A percentile compares a stretch with the other conserved stretches of the same genome.
These are phyloP conservation scores for Cercophora scortea DNA, from an alignment of 495 filamentous ascomycete species.

Conservation along the genomic window DNA sequence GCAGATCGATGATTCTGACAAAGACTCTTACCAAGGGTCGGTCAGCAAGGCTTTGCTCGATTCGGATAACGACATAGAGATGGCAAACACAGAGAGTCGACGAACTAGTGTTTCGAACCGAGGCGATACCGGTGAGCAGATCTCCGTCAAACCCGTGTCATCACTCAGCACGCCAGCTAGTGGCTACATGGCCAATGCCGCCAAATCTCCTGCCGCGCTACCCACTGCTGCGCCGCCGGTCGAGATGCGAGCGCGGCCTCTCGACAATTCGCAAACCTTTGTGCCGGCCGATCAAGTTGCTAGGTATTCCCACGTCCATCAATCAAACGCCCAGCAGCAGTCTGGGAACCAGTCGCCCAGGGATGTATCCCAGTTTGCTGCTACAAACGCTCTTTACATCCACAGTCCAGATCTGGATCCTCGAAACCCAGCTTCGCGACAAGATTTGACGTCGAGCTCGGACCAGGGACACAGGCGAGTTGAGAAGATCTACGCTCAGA, in stretches of 20 bases:
- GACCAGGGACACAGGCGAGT: conserved; percentile 8
- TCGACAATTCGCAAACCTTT: no score
- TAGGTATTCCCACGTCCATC: no score
- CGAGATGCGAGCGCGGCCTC: not conserved
- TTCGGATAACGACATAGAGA: conserved; percentile 12
- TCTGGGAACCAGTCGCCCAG: not conserved
- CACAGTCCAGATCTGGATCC: conserved; percentile 1
- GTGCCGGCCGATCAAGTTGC: no score
- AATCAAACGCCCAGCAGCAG: no score
- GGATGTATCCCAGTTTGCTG: conserved; percentile 5
- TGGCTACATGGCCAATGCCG: no score
- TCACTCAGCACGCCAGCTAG: no score
- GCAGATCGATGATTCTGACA: conserved; percentile 1
- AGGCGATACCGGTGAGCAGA: not conserved
- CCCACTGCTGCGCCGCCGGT: not conserved
- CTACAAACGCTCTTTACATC: conserved; percentile 10
- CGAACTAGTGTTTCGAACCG: conserved; percentile 13
- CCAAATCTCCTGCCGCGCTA: no score
- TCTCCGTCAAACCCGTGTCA: no score
- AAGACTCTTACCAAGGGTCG: conserved; percentile 6
- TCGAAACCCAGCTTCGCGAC: conserved; percentile 1
- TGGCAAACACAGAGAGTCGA: conserved; percentile 14
- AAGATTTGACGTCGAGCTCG: not conserved
- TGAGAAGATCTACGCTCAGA: conserved; percentile 14
- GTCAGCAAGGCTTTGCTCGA: not conserved